Percentiles rank a stretch among this genome's conserved stretches.
These are phyloP conservation scores for Scleroderma bovista DNA, from an alignment of 768 basidiomycete species.

Conservation along the genomic window DNA sequence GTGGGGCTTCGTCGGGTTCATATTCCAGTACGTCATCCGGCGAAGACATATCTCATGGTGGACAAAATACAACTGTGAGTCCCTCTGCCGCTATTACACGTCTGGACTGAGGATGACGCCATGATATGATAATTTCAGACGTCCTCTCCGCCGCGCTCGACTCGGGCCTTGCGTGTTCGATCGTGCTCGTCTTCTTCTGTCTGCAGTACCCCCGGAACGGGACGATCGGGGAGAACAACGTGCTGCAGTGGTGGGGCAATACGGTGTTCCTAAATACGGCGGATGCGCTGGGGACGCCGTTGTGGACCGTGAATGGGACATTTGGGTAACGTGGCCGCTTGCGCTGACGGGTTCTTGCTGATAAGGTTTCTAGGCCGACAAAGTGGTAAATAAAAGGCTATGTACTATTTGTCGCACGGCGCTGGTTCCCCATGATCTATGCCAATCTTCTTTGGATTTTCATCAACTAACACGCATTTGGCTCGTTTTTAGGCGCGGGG, in stretches of 20 bases:
- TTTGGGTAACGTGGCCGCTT: neutral
- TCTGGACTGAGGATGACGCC: too few relatives aligned
- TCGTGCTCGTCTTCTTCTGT: slow-evolving; percentile 52
- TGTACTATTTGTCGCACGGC: too few relatives aligned
- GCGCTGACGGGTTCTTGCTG: too few relatives aligned
- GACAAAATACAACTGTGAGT: slow-evolving; percentile 47
- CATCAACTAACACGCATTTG: too few relatives aligned
- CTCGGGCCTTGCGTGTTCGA: slow-evolving; percentile 56
- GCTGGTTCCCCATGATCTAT: too few relatives aligned
- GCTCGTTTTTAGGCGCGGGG: too few relatives aligned
- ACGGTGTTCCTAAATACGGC: slow-evolving; percentile 15
- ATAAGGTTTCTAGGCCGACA: neutral
- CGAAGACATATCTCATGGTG: slow-evolving; percentile 62
- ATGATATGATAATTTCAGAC: too few relatives aligned
- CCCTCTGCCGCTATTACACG: neutral
- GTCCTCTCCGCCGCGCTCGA: slow-evolving; percentile 71
- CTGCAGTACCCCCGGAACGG: slow-evolving; percentile 58
- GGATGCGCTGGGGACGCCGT: neutral
- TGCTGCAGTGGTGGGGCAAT: slow-evolving; percentile 66
- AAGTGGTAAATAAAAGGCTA: neutral
- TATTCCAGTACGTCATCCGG: slow-evolving; percentile 60
- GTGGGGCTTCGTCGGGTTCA: slow-evolving; percentile 60
- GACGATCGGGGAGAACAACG: slow-evolving; percentile 42
- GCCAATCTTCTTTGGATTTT: too few relatives aligned
- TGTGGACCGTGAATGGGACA: neutral